phyloP scores from a whole-genome alignment of 1,139 yeast species.

The Kurtzmaniella quercitrusa region DNA sequence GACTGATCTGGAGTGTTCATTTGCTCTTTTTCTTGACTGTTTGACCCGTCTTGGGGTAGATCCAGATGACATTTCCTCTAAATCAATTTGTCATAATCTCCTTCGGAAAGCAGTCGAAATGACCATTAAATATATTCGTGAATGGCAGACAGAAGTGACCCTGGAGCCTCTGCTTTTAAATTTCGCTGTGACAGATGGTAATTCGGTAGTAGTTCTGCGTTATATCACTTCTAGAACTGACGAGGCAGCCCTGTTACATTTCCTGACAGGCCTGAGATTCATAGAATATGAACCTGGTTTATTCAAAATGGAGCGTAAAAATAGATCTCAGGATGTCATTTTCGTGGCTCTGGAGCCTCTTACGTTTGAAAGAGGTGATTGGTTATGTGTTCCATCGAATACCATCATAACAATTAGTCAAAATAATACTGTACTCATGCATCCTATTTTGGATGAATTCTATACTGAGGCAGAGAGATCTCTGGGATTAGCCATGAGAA shows the following conservation, averaged over 20 bases:
- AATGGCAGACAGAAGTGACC: constrained; percentile 50
- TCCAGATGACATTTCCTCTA: constrained; percentile 37
- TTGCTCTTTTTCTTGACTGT: constrained; percentile 81
- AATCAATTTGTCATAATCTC: constrained; percentile 46
- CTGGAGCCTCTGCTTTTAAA: constrained; percentile 82
- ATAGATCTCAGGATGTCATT: constrained; percentile 89
- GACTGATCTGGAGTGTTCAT: constrained; percentile 93
- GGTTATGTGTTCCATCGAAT: constrained; percentile 96
- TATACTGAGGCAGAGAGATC: constrained; percentile 66
- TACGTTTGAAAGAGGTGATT: constrained; percentile 93
- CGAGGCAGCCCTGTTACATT: constrained; percentile 94
- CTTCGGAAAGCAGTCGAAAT: constrained; percentile 66
- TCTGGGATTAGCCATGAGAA: constrained; percentile 78
- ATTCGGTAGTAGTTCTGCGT: constrained; percentile 80
- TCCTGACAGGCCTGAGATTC: constrained; percentile 89
- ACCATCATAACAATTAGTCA: constrained; percentile 78
- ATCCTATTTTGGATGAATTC: constrained; percentile 88
- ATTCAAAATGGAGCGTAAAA: constrained; percentile 89
- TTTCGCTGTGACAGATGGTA: constrained; percentile 94
- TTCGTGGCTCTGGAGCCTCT: constrained; percentile 95
- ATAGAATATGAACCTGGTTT: constrained; percentile 87
- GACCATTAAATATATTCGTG: constrained; percentile 70
- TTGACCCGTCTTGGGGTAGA: constrained; percentile 71
- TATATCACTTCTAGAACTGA: constrained; percentile 86
- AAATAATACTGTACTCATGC: constrained; percentile 77